Evolutionary conservation across 1,284 basidiomycete genomes (phyloP).

Genomic region (Trichosporon faecale): DNA sequence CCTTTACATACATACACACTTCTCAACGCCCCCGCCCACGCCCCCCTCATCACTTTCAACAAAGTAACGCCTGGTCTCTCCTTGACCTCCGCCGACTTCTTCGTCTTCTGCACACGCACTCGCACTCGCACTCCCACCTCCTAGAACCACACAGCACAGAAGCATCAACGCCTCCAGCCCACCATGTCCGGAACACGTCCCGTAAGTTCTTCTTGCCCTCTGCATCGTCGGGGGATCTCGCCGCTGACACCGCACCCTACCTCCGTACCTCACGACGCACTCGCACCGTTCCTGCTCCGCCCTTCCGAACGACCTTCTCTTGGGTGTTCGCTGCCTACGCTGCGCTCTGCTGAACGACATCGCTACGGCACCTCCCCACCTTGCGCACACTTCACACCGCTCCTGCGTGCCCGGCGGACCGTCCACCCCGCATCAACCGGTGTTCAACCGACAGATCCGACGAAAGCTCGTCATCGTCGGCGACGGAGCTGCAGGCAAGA

Average conservation of each 20-base stretch:
- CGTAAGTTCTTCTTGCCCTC: neutral
- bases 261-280: neutral
- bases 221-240: neutral
- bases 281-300: neutral
- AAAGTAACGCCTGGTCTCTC: neutral
- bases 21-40: neutral
- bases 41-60: neutral
- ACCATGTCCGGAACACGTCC: constrained; percentile 8
- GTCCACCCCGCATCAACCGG: neutral
- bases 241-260: neutral
- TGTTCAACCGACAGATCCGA: constrained; percentile 33
- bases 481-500: constrained; percentile 67
- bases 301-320: neutral
- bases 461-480: constrained; percentile 70
- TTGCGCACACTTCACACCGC: neutral
- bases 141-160: neutral
- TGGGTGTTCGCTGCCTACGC: neutral
- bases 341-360: neutral
- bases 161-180: neutral
- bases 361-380: too few relatives aligned
- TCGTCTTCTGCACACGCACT: neutral
- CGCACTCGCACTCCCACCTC: neutral
- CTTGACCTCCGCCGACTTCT: neutral
- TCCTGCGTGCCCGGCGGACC: neutral
- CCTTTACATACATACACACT: neutral